phyloP scores from a whole-genome alignment of 768 basidiomycete genomes.

The Agrocybe chaxingu region DNA sequence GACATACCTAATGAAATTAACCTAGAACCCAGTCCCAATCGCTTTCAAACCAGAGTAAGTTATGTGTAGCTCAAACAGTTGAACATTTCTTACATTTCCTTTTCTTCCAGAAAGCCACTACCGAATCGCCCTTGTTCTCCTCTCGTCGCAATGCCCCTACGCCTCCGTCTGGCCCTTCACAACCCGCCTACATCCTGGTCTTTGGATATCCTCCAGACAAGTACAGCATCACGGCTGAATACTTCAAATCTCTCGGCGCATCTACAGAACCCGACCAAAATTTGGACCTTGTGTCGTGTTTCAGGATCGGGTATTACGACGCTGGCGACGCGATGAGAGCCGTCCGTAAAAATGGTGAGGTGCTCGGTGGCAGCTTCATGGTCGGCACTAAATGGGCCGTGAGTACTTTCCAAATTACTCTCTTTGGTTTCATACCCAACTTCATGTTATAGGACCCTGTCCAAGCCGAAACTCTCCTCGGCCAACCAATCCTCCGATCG shows the following conservation, averaged over 20 bases:
- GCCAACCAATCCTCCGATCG: constrained; percentile 29
- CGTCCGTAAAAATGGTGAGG: constrained; percentile 79
- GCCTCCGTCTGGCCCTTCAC: constrained; percentile 27
- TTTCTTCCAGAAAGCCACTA: constrained; percentile 30
- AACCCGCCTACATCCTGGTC: constrained; percentile 66
- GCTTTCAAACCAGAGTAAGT: constrained; percentile 45
- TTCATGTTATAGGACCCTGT: constrained; percentile 49
- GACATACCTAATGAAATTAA: constrained; percentile 66
- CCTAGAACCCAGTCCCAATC: constrained; percentile 35
- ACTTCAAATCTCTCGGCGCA: constrained; percentile 72
- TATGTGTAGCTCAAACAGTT: too few species aligned
- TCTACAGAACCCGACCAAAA: constrained; percentile 67
- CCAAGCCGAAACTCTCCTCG: constrained; percentile 53
- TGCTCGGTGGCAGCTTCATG: constrained; percentile 76
- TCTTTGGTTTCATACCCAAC: constrained; percentile 5
- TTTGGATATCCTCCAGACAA: constrained; percentile 89
- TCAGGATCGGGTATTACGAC: constrained; percentile 72
- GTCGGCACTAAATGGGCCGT: constrained; percentile 86
- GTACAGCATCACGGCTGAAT: constrained; percentile 67
- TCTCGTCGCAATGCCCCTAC: constrained; percentile 25
- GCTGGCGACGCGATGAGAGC: constrained; percentile 75
- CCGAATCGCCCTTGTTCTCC: constrained; percentile 36
- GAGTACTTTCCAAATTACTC: constrained; percentile 27
- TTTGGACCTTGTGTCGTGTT: constrained; percentile 73
- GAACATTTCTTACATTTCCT: neutral